Conservation (phyloP, 306 rosid species). For the Trifolium pratense region DNA sequence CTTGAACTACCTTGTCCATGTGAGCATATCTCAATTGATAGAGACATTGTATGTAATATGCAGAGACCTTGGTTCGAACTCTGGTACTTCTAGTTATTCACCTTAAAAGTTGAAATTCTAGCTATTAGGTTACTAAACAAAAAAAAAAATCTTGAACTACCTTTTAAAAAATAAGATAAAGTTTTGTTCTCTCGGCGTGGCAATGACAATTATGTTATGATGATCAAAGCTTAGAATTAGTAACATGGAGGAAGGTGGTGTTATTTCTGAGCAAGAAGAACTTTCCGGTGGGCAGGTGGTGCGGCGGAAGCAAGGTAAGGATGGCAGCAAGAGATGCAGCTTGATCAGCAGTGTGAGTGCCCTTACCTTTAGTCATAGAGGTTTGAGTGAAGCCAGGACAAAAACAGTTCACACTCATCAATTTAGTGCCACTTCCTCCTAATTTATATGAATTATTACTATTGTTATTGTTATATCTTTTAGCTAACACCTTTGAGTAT, state of each 20-base stretch:
- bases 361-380: constrained; percentile 77
- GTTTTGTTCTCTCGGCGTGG: not conserved
- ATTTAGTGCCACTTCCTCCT: not conserved
- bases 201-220: not conserved
- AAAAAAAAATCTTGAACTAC: too few relatives aligned
- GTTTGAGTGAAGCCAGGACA: constrained; percentile 96
- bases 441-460: not conserved
- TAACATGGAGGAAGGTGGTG: not conserved
- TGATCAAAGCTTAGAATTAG: constrained; percentile 37
- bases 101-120: too few relatives aligned
- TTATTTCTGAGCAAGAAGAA: constrained; percentile 46
- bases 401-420: constrained; percentile 61
- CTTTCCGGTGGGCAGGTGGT: constrained; percentile 57
- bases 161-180: too few relatives aligned
- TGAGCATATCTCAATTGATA: too few relatives aligned
- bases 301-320: constrained; percentile 73
- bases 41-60: too few relatives aligned
- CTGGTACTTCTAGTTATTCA: too few relatives aligned
- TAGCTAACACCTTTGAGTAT: constrained; percentile 67
- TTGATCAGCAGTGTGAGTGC: constrained; percentile 63
- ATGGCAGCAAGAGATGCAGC: constrained; percentile 59
- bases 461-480: constrained; percentile 22
- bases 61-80: too few relatives aligned
- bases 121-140: too few relatives aligned
- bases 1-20: too few relatives aligned